Evolutionary conservation across 2,329 filamentous ascomycete genomes (phyloP), one percentile per base, ranked within the genome.

Genomic region (Pseudocercospora ulei): DNA sequence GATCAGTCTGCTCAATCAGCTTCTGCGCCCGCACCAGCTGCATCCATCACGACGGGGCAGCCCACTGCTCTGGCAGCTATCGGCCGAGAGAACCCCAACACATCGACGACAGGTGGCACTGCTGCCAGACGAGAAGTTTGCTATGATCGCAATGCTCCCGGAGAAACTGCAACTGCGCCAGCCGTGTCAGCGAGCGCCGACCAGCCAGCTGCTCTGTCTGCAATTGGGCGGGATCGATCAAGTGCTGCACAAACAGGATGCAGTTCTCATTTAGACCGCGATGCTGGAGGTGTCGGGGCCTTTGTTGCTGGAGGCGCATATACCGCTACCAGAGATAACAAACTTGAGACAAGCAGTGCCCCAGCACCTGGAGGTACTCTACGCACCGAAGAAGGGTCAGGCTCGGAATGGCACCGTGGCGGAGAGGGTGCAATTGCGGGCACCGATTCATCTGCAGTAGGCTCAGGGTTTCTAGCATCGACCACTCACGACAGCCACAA

Each of bases 201-300:
- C 13, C n/a, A 33, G 9, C 30, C 30, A 9, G 30, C 30, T 5
- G 30, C 17, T 6, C 9, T 12, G 2, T 20, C 30, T 13, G 30
- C 30, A 7, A 7, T 33, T n/a, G 18, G 17, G 7, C 30, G 30
- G 11, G 30, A 33, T 2, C 9, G 14, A 12, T 19, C n/a, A 19
- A 33, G 17, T 11, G 9, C 18, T 11, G 20, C 13, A 18, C 23
- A 37, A n/a, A 17, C 29, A n/a, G 29, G 25, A 9, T 25, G 23
- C 6, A 17, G 29, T 8, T 46, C 36, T 18, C 56, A 59, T 31
- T 49, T 57, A 18, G 56, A 55, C 19, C 53, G 57, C n/a, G 53
- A 62, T 38, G 55, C 46, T 17, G 57, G 51, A 27, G 59, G 56
- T 11, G 51, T 50, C 23, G 57, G 54, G 3, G 51, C 51, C 16